Evolutionary conservation across 2,329 filamentous ascomycete genomes (phyloP).

Genomic region (Xylariaceae sp.): DNA sequence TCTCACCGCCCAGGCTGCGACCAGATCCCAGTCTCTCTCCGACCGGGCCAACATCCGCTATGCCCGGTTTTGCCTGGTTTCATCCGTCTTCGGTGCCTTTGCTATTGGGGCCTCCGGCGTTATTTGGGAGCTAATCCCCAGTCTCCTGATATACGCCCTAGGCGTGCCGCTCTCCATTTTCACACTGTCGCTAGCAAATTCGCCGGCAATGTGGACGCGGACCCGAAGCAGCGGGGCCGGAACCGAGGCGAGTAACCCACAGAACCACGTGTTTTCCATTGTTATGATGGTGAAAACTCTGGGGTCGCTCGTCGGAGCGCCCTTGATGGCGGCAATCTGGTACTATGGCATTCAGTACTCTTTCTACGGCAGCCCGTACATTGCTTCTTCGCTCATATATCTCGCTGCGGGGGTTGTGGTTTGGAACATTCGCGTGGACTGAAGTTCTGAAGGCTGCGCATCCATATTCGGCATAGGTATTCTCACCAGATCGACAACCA

Average conservation of each 20-base stretch:
- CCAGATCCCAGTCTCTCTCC: conserved; percentile 21
- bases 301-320: conserved; percentile 43
- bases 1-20: conserved; percentile 27
- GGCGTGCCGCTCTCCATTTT: conserved; percentile 47
- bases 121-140: conserved; percentile 39
- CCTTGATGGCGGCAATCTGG: conserved; percentile 44
- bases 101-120: conserved; percentile 38
- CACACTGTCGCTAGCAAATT: conserved; percentile 44
- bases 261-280: conserved; percentile 44
- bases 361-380: conserved; percentile 37
- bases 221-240: conserved; percentile 13
- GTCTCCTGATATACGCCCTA: conserved; percentile 43
- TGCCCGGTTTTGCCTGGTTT: conserved; percentile 35
- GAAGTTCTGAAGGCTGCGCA: conserved; percentile 6
- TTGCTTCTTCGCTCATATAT: conserved; percentile 38
- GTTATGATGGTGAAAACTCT: conserved; percentile 47
- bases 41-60: conserved; percentile 33
- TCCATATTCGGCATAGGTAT: background rate
- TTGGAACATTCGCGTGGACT: conserved; percentile 22
- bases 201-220: conserved; percentile 35
- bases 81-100: conserved; percentile 40
- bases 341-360: conserved; percentile 38
- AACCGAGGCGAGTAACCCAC: conserved; percentile 25
- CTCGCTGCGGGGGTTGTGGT: conserved; percentile 34
- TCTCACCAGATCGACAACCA: background rate